A percentile compares a stretch with the other conserved stretches of the same genome.
phyloP scores from a whole-genome alignment of 176 grass and related monocot genomes.

The Phragmites australis region DNA sequence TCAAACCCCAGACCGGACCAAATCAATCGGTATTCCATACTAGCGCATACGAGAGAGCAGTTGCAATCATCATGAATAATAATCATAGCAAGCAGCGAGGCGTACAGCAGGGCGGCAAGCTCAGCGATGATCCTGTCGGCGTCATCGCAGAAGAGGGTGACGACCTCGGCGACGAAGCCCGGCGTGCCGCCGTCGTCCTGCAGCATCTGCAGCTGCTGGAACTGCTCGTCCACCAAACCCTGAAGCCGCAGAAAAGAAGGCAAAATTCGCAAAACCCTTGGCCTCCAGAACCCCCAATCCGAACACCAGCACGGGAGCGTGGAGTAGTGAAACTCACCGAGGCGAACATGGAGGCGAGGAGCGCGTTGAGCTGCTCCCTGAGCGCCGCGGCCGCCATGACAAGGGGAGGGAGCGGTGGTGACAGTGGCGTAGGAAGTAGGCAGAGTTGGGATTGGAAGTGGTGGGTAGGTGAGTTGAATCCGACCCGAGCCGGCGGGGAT shows the following conservation, averaged over 20 bases:
- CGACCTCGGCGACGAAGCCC: conserved; percentile 69
- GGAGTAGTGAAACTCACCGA: conserved; percentile 6
- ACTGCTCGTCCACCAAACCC: conserved; percentile 83
- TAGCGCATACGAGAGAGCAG: background rate
- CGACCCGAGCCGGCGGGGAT: conserved; percentile 9
- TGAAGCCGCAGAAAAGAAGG: background rate
- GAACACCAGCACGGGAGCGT: background rate
- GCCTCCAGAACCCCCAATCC: background rate
- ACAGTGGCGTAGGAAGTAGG: conserved; percentile 14
- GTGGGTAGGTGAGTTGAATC: conserved; percentile 27
- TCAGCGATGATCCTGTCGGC: conserved; percentile 61
- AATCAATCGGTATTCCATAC: background rate
- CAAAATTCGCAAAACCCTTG: background rate
- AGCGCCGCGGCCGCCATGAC: conserved; percentile 57
- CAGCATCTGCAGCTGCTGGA: conserved; percentile 80
- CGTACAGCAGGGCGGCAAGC: conserved; percentile 58
- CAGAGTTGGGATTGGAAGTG: background rate
- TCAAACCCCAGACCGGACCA: background rate
- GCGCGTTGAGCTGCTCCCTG: conserved; percentile 55
- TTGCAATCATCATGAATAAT: background rate
- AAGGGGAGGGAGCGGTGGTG: background rate
- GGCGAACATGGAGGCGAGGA: conserved; percentile 58
- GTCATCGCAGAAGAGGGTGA: conserved; percentile 78
- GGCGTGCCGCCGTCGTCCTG: conserved; percentile 66
- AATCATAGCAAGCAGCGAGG: no score